A percentile compares a stretch with the other conserved stretches of the same genome.
phyloP scores from a whole-genome alignment of 1,284 basidiomycete genomes.

The Omphalotus olearius region DNA sequence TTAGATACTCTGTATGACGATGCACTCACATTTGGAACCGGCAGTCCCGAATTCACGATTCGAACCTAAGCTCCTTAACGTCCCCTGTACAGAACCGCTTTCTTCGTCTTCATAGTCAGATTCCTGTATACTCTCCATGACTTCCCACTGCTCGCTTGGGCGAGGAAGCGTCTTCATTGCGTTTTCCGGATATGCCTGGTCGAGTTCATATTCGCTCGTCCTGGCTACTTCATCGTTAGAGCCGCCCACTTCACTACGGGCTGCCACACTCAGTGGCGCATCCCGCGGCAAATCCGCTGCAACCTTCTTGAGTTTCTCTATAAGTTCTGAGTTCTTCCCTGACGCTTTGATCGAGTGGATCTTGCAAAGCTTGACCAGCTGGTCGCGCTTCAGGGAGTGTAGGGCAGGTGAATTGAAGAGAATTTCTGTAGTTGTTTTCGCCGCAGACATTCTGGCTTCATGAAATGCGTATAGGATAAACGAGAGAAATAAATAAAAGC shows the following conservation, averaged over 20 bases:
- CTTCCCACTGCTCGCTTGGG: conserved; percentile 72
- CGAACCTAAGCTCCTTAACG: conserved; percentile 43
- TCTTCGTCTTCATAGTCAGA: conserved; percentile 36
- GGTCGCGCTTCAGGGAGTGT: conserved; percentile 73
- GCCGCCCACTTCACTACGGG: conserved; percentile 35
- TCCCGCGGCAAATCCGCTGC: conserved; percentile 54
- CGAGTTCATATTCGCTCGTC: conserved; percentile 30
- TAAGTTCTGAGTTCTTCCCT: conserved; percentile 71
- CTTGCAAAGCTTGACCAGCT: conserved; percentile 79
- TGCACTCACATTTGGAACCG: conserved; percentile 56
- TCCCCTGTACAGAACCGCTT: conserved; percentile 37
- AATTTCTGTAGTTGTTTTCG: conserved; percentile 63
- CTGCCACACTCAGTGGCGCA: conserved; percentile 45
- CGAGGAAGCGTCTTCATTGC: conserved; percentile 28
- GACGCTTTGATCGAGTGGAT: conserved; percentile 70
- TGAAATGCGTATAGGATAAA: background rate
- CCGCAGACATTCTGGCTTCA: conserved; percentile 4
- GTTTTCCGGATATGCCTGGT: conserved; percentile 11
- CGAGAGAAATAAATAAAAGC: background rate
- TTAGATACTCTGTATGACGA: conserved; percentile 16
- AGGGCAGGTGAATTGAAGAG: conserved; percentile 77
- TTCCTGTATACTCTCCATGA: conserved; percentile 72
- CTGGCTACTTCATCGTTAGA: conserved; percentile 18
- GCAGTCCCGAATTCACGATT: conserved; percentile 63
- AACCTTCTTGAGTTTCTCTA: conserved; percentile 61